A percentile compares a stretch with the other conserved stretches of the same genome.
phyloP scores from a whole-genome alignment of 1,284 basidiomycete species.

The Calocybe gambosa region DNA sequence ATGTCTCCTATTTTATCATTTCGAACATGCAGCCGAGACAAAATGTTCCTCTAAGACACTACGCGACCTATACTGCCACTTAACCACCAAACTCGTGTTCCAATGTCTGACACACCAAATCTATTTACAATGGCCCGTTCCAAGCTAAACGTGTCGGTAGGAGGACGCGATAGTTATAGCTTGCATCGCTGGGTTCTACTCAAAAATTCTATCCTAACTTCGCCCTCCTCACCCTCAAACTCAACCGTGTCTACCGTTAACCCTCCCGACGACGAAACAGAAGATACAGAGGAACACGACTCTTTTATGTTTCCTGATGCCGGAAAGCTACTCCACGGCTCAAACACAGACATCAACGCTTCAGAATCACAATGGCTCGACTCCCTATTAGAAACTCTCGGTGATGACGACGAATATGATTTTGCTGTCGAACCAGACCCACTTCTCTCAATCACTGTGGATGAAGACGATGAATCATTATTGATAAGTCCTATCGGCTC shows the following conservation, averaged over 20 bases:
- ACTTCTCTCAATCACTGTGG: constrained; percentile 34
- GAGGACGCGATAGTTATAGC: constrained; percentile 60
- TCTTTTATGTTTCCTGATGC: constrained; percentile 76
- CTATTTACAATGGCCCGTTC: constrained; percentile 62
- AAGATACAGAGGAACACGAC: constrained; percentile 40
- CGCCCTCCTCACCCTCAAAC: constrained; percentile 34
- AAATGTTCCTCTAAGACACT: constrained; percentile 5
- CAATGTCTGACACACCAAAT: constrained; percentile 34
- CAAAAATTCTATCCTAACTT: constrained; percentile 71
- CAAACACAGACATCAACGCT: constrained; percentile 31
- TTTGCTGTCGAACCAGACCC: constrained; percentile 36
- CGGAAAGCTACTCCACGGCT: constrained; percentile 43
- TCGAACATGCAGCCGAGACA: constrained; percentile 15
- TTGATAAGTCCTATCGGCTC: constrained; percentile 53
- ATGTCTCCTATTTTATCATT: constrained; percentile 1
- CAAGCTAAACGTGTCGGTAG: constrained; percentile 62
- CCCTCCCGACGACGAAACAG: constrained; percentile 36
- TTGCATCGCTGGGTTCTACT: constrained; percentile 80
- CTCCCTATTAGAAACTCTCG: constrained; percentile 65
- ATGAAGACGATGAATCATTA: constrained; percentile 51
- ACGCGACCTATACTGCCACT: constrained; percentile 5
- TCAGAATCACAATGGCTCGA: constrained; percentile 76
- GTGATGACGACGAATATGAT: constrained; percentile 57
- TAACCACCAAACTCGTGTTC: constrained; percentile 1
- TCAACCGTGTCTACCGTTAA: constrained; percentile 29